Percentiles rank a stretch among this genome's conserved stretches.
Evolutionary conservation across 2,329 filamentous ascomycete species (phyloP).

Genomic region (Passalora sequoiae): DNA sequence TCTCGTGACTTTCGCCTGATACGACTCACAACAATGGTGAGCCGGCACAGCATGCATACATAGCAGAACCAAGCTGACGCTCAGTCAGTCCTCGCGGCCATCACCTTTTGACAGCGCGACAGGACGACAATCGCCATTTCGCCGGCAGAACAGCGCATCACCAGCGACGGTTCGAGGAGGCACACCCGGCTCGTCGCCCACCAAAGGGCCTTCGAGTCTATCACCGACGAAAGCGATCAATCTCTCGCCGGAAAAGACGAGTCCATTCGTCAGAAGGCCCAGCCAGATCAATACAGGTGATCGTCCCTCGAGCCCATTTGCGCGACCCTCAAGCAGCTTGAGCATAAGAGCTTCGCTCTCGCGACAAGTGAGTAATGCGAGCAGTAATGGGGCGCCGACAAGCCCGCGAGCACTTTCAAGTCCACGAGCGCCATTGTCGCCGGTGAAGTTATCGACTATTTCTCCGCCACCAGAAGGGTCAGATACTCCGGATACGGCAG

Average conservation of each 20-base stretch:
- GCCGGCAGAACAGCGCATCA: slow-evolving; percentile 31
- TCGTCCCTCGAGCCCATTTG: slow-evolving; percentile 34
- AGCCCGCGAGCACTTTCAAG: too few relatives aligned
- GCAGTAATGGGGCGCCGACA: slow-evolving; percentile 10
- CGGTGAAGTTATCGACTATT: slow-evolving; percentile 6
- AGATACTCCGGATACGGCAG: slow-evolving; percentile 3
- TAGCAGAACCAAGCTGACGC: too few relatives aligned
- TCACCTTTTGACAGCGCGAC: slow-evolving; percentile 18
- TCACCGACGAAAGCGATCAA: slow-evolving; percentile 26
- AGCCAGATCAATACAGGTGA: slow-evolving; percentile 31
- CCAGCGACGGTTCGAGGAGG: slow-evolving; percentile 29
- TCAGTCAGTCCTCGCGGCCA: slow-evolving; percentile 1
- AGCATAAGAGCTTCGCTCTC: slow-evolving; percentile 23
- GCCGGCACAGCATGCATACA: too few relatives aligned
- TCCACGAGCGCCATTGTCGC: slow-evolving; percentile 10
- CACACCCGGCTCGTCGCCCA: slow-evolving; percentile 40
- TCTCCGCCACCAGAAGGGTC: slow-evolving; percentile 9
- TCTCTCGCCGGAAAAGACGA: slow-evolving; percentile 32
- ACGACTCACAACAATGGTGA: too few relatives aligned
- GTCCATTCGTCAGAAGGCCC: slow-evolving; percentile 33
- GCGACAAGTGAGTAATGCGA: slow-evolving; percentile 20
- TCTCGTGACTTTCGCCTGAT: too few relatives aligned
- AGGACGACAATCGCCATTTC: slow-evolving; percentile 34
- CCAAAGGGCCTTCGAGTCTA: slow-evolving; percentile 28
- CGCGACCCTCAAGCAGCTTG: slow-evolving; percentile 31